Base-by-base conservation (phyloP, 495 filamentous ascomycete genomes). In the Podospora tetraspora region DNA sequence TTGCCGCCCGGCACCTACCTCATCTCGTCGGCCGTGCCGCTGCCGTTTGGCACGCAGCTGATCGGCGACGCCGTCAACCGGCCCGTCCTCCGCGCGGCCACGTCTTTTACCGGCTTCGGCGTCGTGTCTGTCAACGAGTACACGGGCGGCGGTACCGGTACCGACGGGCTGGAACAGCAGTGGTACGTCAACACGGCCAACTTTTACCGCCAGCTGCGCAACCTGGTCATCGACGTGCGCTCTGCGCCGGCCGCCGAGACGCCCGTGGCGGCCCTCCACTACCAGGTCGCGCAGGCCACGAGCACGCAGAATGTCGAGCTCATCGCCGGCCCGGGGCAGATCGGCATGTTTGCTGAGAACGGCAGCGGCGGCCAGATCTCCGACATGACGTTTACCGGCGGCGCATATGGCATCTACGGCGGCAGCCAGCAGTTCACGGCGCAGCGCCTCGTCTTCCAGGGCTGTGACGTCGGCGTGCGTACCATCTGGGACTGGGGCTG, bases 261-360 rank as follows among this genome's bases (percentile, higher is more conserved):
- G 27, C 27, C 77, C 30, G 90, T 87, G 59, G 82, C 89, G 61
- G 92, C 89, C 76, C 91, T 99, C 62, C 95, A 99, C 75, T 97
- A 93, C 93, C 95, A 97, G 71, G 92, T 97, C 0, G 91, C 91
- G 61, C 94, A 98, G 71, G 95, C 94, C 4, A 96, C 94, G 11
- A 90, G 88, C 66, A 79, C 96, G 63, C 92, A 96, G 76, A 97
- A 97, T 76, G 88, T 95, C 64, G 85, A 87, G 43, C 93, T 97
- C 78, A 76, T 12, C 57, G 5, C 37, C 3, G 21, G 19, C 11
- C 13, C 57, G 66, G 32, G 24, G 16, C 22, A 61, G 29, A 83
- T 90, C 77, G 91, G 92, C 73, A 87, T 96, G 70, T 94, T 92
- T 82, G 94, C 96, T 88, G 93, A 96, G 75, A 97, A 96, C 71